Base-by-base conservation (phyloP, 1,284 basidiomycete genomes). In the Marasmius fiardii region DNA sequence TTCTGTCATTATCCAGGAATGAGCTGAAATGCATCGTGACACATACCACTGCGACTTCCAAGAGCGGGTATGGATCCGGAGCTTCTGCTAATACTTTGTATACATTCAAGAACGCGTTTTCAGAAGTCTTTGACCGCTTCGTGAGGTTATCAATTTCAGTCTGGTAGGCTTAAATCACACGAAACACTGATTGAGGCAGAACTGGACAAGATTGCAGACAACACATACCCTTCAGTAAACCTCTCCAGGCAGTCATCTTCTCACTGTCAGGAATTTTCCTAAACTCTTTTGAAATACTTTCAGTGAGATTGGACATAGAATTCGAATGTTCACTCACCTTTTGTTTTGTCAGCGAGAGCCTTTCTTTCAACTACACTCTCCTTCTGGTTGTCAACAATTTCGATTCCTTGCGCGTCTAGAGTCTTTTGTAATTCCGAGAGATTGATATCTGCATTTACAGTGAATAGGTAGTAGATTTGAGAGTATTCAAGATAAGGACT, bases 341-440 rank as follows among this genome's bases (percentile, higher is more conserved):
- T 90, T 0, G 95, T 98, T 68, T 91, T 88, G 72, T 98, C 95
- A 1, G 95, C 92, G 16, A 97, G 78, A 55, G 86, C 89, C 72
- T 96, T 98, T 43, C 95, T 81, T n/a, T 93, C 93, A 1, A 97
- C 79, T 49, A 97, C 81, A 63, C 90, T 93, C 76, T 97, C 95
- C 75, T 96, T 97, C 77, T 97, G 94, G 72, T 95, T 94, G 76
- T 97, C 93, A n/a, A 97, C 95, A 8, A 97, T 78, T 72, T 97
- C 93, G 43, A 97, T 79, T 1, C 95, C 94, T 60, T 95, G 95
- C 16, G 81, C 77, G 71, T 97, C 94, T 51, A 97, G 80, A 5
- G 85, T 89, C 77, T 93, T 95, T 72, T 98, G 94, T n/a, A 97
- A 79, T 62, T 96, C 92, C 26, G 86, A 76, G 49, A 97, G 81